Percentiles rank a stretch among this genome's conserved stretches.
Conservation (phyloP, 768 basidiomycete species). For the Kwoniella sp. region DNA sequence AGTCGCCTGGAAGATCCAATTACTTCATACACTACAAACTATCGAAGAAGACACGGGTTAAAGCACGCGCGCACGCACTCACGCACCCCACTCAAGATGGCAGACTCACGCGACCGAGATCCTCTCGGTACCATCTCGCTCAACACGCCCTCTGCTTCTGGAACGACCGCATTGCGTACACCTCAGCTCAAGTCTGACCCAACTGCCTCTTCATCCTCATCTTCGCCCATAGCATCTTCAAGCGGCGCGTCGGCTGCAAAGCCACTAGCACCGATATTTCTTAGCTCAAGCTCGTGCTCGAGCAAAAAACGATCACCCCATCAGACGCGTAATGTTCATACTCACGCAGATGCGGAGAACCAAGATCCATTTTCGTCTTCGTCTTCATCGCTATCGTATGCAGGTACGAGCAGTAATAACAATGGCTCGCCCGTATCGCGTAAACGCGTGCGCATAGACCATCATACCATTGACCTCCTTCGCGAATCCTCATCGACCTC, state of each 20-base stretch:
- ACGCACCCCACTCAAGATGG: not conserved
- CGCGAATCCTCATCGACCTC: conserved; percentile 6
- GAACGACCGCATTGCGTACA: not conserved
- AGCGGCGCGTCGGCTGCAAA: not conserved
- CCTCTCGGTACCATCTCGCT: conserved; percentile 15
- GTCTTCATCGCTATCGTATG: not conserved
- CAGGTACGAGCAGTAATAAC: not conserved
- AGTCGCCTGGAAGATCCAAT: no score
- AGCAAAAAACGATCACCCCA: not conserved
- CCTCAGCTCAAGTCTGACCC: not conserved
- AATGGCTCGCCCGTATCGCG: conserved; percentile 16
- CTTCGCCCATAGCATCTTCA: not conserved
- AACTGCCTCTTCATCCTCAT: not conserved
- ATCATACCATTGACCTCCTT: not conserved
- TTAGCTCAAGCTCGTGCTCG: conserved; percentile 3
- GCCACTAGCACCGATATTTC: conserved; percentile 27
- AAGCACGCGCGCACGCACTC: no score
- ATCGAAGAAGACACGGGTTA: not conserved
- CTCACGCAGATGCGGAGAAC: not conserved
- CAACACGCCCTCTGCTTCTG: conserved; percentile 19
- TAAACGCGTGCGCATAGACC: conserved; percentile 16
- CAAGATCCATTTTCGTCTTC: not conserved
- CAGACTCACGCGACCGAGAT: conserved; percentile 13
- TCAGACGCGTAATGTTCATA: not conserved
- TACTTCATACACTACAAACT: no score